phyloP scores from a whole-genome alignment of 495 filamentous ascomycete genomes.

The Penicillium angulare region DNA sequence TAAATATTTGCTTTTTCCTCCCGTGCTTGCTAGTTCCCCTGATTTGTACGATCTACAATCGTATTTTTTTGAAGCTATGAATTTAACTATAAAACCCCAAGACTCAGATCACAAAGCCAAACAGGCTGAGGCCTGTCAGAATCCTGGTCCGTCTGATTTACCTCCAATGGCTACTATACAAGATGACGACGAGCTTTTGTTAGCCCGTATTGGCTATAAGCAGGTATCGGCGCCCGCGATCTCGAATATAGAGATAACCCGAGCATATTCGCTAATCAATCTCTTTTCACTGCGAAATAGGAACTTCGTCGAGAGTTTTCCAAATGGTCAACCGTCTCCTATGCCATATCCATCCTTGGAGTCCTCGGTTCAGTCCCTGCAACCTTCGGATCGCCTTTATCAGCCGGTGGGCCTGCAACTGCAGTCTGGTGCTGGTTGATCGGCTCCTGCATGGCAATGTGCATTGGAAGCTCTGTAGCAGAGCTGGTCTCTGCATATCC shows the following conservation, averaged over 20 bases:
- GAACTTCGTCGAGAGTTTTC: slow-evolving; percentile 66
- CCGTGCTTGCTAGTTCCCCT: not conserved
- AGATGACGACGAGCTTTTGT: slow-evolving; percentile 63
- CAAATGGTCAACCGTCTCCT: slow-evolving; percentile 72
- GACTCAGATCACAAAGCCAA: slow-evolving; percentile 7
- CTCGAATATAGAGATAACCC: not conserved
- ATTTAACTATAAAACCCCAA: slow-evolving; percentile 10
- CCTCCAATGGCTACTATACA: slow-evolving; percentile 48
- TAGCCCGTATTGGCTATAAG: slow-evolving; percentile 67
- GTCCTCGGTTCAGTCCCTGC: slow-evolving; percentile 70
- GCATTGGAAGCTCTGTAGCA: slow-evolving; percentile 63
- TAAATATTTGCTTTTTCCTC: not conserved
- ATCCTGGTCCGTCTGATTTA: not conserved
- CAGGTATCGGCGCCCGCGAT: slow-evolving; percentile 46
- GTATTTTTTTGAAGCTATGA: slow-evolving; percentile 12
- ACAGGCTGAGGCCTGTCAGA: not conserved
- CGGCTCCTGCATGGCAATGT: slow-evolving; percentile 66
- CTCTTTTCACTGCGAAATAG: slow-evolving; percentile 14
- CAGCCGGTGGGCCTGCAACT: slow-evolving; percentile 67
- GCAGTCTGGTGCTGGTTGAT: slow-evolving; percentile 73
- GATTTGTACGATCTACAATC: not conserved
- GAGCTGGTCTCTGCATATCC: slow-evolving; percentile 64
- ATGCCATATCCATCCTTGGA: slow-evolving; percentile 70
- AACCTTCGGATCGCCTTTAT: slow-evolving; percentile 61
- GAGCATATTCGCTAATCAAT: not conserved